Conservation (phyloP, 1,284 basidiomycete species). For the Ganoderma leucocontextum region DNA sequence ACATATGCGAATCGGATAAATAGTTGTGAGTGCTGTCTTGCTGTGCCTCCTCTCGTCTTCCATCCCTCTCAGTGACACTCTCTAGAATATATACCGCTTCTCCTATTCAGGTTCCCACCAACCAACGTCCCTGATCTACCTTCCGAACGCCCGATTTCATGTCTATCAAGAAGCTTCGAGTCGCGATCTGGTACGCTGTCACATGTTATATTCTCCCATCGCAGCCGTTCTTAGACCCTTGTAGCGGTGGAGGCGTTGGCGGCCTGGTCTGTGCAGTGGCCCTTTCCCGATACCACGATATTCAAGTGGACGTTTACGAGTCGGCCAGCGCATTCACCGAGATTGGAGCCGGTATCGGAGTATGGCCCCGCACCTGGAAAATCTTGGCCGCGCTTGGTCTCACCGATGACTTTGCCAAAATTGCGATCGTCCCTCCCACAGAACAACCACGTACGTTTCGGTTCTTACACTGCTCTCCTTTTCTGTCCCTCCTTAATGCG, state of each 20-base stretch:
- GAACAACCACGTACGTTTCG: slow-evolving; percentile 33
- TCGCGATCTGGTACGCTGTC: slow-evolving; percentile 41
- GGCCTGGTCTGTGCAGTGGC: slow-evolving; percentile 49
- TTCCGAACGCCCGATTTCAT: slow-evolving; percentile 12
- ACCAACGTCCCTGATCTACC: slow-evolving; percentile 11
- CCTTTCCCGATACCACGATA: slow-evolving; percentile 43
- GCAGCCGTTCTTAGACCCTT: background rate
- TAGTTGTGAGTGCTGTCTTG: slow-evolving; percentile 10
- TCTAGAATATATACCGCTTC: slow-evolving; percentile 10
- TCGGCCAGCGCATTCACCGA: slow-evolving; percentile 45
- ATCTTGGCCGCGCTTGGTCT: slow-evolving; percentile 44
- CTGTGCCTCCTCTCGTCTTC: slow-evolving; percentile 10
- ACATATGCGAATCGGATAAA: slow-evolving; percentile 17
- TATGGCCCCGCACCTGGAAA: slow-evolving; percentile 47
- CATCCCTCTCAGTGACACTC: slow-evolving; percentile 13
- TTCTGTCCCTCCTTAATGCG: slow-evolving; percentile 26
- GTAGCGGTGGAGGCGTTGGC: slow-evolving; percentile 49
- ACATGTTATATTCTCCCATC: slow-evolving; percentile 9
- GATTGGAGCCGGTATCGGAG: slow-evolving; percentile 47
- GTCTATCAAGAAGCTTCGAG: slow-evolving; percentile 35
- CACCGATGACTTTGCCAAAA: slow-evolving; percentile 37
- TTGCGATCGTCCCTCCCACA: slow-evolving; percentile 36
- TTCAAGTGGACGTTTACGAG: slow-evolving; percentile 51
- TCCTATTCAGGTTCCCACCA: slow-evolving; percentile 1
- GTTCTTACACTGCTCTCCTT: background rate